These are phyloP conservation scores for Aspergillus uvarum DNA, from an alignment of 2,329 filamentous ascomycete genomes.

Conservation along the genomic window DNA sequence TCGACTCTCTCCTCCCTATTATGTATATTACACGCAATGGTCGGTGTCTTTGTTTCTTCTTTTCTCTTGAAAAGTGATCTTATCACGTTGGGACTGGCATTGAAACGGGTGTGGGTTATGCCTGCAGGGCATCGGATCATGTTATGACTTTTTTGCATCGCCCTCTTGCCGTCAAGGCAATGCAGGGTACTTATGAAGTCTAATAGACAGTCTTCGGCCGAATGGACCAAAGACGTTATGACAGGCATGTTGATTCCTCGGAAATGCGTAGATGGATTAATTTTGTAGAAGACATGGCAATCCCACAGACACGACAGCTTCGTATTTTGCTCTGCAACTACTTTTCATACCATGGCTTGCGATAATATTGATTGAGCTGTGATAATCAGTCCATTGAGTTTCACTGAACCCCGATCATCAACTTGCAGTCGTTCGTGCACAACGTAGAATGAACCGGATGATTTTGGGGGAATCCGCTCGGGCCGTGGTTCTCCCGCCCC, in stretches of 20 bases:
- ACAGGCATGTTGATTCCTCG: not conserved
- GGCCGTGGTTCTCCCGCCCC: slow-evolving; percentile 5
- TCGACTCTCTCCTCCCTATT: slow-evolving; percentile 35
- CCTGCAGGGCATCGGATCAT: slow-evolving; percentile 16
- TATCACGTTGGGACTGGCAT: slow-evolving; percentile 12
- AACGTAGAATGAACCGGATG: not conserved
- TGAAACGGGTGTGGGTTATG: slow-evolving; percentile 13
- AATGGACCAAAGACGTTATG: not conserved
- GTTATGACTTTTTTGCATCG: slow-evolving; percentile 11
- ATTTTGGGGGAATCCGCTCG: not conserved
- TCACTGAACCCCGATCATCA: too few relatives aligned
- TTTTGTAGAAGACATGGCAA: not conserved
- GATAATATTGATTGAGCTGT: not conserved
- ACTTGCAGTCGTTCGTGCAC: not conserved
- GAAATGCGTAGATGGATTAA: not conserved
- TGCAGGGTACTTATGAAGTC: slow-evolving; percentile 3
- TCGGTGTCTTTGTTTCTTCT: slow-evolving; percentile 17
- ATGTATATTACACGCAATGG: slow-evolving; percentile 33
- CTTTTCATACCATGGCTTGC: too few relatives aligned
- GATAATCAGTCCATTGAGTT: not conserved
- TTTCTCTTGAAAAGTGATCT: slow-evolving; percentile 12
- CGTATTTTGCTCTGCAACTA: too few relatives aligned
- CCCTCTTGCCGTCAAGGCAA: not conserved
- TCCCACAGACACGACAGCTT: not conserved
- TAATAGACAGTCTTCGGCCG: slow-evolving; percentile 4